Evolutionary conservation across 2,329 filamentous ascomycete species (phyloP).

Genomic region (Diaporthe aspalathi): DNA sequence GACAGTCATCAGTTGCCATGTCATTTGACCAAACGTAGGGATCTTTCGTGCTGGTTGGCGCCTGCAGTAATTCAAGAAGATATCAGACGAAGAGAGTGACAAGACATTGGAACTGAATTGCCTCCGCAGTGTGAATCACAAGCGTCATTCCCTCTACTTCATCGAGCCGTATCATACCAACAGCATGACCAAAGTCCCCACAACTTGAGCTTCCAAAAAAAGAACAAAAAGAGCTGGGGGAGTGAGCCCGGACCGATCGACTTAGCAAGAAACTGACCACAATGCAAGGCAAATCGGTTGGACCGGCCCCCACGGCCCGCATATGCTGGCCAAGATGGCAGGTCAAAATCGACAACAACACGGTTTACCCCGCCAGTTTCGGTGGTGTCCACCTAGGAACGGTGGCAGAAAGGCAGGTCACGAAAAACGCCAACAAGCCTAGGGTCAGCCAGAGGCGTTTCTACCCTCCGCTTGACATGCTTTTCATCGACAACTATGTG

Average conservation of each 20-base stretch:
- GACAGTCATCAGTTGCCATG: no score
- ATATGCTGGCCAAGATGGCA: constrained; percentile 35
- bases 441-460: not conserved
- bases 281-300: not conserved
- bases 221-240: no score
- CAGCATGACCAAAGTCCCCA: not conserved
- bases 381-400: not conserved
- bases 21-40: not conserved
- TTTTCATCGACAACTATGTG: constrained; percentile 34
- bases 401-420: not conserved
- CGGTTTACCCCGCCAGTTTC: not conserved
- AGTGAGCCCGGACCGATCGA: not conserved
- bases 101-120: not conserved
- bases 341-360: constrained; percentile 5
- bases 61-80: not conserved
- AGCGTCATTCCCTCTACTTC: not conserved
- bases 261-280: not conserved
- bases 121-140: not conserved
- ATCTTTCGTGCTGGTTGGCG: no score
- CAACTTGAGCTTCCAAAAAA: no score
- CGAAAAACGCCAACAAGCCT: not conserved
- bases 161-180: not conserved
- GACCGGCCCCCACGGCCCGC: not conserved
- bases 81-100: constrained; percentile 10
- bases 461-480: constrained; percentile 19